phyloP scores from a whole-genome alignment of 495 filamentous ascomycete genomes.

The Durotheca rogersii region DNA sequence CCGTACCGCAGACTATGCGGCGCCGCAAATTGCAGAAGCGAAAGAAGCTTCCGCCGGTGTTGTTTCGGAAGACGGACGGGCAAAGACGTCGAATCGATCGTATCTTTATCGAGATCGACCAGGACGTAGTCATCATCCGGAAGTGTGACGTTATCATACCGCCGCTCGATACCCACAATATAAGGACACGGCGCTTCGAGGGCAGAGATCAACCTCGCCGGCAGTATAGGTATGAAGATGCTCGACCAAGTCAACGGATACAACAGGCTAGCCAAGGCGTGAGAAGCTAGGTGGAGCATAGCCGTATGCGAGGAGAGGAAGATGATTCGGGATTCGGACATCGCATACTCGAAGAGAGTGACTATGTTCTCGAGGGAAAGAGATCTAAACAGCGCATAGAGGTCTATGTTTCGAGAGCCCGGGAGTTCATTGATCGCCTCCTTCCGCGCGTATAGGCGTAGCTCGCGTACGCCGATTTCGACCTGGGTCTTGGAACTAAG shows the following conservation, averaged over 20 bases:
- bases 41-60: constrained; percentile 84
- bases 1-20: constrained; percentile 87
- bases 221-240: constrained; percentile 89
- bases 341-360: constrained; percentile 86
- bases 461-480: constrained; percentile 84
- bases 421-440: constrained; percentile 94
- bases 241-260: constrained; percentile 92
- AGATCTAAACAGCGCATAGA: constrained; percentile 89
- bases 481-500: constrained; percentile 93
- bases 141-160: constrained; percentile 88
- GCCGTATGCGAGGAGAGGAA: constrained; percentile 91
- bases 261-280: constrained; percentile 77
- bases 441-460: constrained; percentile 88
- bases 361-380: constrained; percentile 89
- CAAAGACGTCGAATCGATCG: constrained; percentile 74
- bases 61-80: constrained; percentile 81
- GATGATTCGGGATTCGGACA: constrained; percentile 94
- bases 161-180: constrained; percentile 90
- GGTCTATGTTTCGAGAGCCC: constrained; percentile 84
- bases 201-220: constrained; percentile 81
- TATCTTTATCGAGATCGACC: constrained; percentile 88
- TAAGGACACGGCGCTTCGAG: constrained; percentile 96
- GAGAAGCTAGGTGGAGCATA: constrained; percentile 90
- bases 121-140: constrained; percentile 97
- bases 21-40: constrained; percentile 83